A percentile compares a stretch with the other conserved stretches of the same genome.
phyloP scores from a whole-genome alignment of 805 yeast genomes.

The Ogataea nakhonphanomensis region DNA sequence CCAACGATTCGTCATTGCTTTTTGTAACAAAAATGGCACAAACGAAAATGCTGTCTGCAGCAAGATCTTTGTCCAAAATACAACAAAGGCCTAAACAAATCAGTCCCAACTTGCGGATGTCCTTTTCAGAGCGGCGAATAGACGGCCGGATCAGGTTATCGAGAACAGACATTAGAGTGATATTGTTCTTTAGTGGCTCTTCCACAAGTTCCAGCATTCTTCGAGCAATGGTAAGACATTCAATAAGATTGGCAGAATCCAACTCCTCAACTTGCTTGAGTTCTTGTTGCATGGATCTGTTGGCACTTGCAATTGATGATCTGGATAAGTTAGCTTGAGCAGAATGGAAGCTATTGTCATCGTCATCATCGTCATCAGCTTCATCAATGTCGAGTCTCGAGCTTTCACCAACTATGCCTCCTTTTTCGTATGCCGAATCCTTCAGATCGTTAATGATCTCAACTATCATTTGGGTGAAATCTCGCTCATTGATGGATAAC shows the following conservation, averaged over 20 bases:
- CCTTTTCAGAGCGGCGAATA: constrained; percentile 53
- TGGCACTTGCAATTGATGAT: constrained; percentile 31
- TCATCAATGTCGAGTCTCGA: constrained; percentile 27
- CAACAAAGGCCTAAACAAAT: constrained; percentile 79
- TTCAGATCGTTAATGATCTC: constrained; percentile 84
- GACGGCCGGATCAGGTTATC: constrained; percentile 81
- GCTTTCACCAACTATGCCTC: constrained; percentile 27
- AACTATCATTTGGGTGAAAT: constrained; percentile 78
- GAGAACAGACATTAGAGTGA: constrained; percentile 63
- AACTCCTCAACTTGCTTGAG: constrained; percentile 38
- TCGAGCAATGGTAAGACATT: constrained; percentile 66
- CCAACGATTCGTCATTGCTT: constrained; percentile 57
- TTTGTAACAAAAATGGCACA: constrained; percentile 65
- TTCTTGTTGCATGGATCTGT: constrained; percentile 32
- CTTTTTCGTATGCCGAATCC: constrained; percentile 52
- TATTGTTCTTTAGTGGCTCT: constrained; percentile 61
- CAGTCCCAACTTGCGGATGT: constrained; percentile 62
- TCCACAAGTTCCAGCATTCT: constrained; percentile 65
- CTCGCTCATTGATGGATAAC: constrained; percentile 74
- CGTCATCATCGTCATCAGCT: constrained; percentile 24
- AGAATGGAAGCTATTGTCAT: constrained; percentile 23
- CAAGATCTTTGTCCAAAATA: constrained; percentile 61
- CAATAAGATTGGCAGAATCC: constrained; percentile 47
- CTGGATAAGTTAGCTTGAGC: constrained; percentile 31
- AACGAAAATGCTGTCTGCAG: constrained; percentile 56